phyloP scores from a whole-genome alignment of 2,329 filamentous ascomycete species.

The Fusarium brachygibbosum region DNA sequence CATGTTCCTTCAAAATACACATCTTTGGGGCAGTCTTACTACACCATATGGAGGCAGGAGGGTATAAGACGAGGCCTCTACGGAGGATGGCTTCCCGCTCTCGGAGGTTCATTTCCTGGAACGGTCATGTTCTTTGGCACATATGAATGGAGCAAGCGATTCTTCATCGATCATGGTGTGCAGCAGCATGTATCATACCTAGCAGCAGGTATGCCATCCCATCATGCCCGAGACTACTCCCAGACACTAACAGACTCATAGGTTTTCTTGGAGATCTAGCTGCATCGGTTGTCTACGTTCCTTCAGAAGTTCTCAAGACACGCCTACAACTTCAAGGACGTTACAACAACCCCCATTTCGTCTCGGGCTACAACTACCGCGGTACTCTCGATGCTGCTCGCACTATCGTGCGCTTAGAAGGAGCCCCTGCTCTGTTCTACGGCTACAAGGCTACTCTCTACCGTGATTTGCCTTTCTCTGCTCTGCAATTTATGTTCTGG shows the following conservation, averaged over 20 bases:
- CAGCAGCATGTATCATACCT: slow-evolving; percentile 89
- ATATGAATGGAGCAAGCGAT: slow-evolving; percentile 94
- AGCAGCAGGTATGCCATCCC: slow-evolving; percentile 72
- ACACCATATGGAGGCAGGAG: slow-evolving; percentile 93
- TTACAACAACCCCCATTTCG: slow-evolving; percentile 94
- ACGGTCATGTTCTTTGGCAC: slow-evolving; percentile 96
- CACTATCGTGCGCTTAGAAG: slow-evolving; percentile 87
- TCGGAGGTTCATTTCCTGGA: slow-evolving; percentile 92
- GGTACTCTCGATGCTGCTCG: slow-evolving; percentile 85
- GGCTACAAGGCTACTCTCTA: slow-evolving; percentile 98
- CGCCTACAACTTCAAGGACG: slow-evolving; percentile 93
- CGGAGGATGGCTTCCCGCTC: slow-evolving; percentile 91
- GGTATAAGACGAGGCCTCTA: slow-evolving; percentile 89
- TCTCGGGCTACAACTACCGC: slow-evolving; percentile 95
- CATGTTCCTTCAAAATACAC: slow-evolving; percentile 93
- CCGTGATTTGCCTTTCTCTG: slow-evolving; percentile 94
- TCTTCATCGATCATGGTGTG: slow-evolving; percentile 86
- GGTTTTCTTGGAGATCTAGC: slow-evolving; percentile 94
- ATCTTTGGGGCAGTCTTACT: slow-evolving; percentile 89
- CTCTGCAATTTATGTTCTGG: slow-evolving; percentile 97
- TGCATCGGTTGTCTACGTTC: slow-evolving; percentile 93
- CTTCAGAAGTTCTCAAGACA: slow-evolving; percentile 98
- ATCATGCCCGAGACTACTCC: neutral
- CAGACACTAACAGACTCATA: slow-evolving; percentile 52
- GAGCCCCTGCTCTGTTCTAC: slow-evolving; percentile 87